These are phyloP conservation scores for Pseudocercospora ulei DNA, from an alignment of 2,329 filamentous ascomycete species.

Conservation along the genomic window DNA sequence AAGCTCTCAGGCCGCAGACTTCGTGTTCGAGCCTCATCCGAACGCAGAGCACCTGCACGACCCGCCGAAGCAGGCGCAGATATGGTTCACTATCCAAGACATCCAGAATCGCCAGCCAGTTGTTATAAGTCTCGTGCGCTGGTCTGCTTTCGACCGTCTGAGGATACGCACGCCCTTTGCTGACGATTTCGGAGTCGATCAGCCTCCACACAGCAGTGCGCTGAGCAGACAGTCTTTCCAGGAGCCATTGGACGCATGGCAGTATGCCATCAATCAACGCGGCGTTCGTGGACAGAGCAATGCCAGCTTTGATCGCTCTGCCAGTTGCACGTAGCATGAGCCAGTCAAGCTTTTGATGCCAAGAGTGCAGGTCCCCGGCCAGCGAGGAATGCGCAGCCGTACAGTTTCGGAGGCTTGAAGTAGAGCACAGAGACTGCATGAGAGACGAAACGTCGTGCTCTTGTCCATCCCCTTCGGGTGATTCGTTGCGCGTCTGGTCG, in stretches of 20 bases:
- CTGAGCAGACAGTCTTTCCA: slow-evolving; percentile 9
- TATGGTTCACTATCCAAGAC: slow-evolving; percentile 15
- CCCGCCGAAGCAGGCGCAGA: slow-evolving; percentile 12
- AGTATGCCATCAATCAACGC: slow-evolving; percentile 11
- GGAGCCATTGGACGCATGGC: slow-evolving; percentile 13
- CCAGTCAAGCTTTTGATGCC: slow-evolving; percentile 6
- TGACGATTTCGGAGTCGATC: slow-evolving; percentile 19
- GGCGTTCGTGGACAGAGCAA: slow-evolving; percentile 6
- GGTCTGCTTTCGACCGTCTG: slow-evolving; percentile 15
- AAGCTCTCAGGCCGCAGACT: background rate
- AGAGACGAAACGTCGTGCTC: slow-evolving; percentile 4
- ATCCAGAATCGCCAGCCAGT: slow-evolving; percentile 19
- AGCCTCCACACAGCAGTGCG: slow-evolving; percentile 15
- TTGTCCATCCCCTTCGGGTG: background rate
- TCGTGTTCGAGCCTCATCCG: slow-evolving; percentile 1
- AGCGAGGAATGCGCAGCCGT: no score
- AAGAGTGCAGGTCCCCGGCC: slow-evolving; percentile 3
- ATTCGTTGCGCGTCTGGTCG: background rate
- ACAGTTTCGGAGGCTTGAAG: background rate
- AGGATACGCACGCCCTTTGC: slow-evolving; percentile 18
- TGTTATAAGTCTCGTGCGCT: slow-evolving; percentile 16
- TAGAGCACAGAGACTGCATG: background rate
- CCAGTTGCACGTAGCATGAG: background rate
- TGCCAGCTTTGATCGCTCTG: background rate
- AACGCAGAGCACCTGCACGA: slow-evolving; percentile 9